phyloP scores from a whole-genome alignment of 371 early-diverging fungal genomes.

The Mortierella sp. region DNA sequence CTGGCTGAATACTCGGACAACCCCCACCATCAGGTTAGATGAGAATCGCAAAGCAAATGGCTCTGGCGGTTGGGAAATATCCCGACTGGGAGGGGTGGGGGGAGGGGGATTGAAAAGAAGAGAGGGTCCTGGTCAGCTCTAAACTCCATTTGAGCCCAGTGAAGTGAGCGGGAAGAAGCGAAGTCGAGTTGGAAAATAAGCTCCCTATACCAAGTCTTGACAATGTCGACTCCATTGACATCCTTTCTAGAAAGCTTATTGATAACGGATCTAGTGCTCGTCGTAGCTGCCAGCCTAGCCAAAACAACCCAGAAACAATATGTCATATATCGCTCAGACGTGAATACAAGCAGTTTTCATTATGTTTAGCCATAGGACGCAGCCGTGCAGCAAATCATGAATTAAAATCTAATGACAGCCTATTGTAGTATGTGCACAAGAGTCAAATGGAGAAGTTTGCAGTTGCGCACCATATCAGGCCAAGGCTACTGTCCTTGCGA shows the following conservation, averaged over 20 bases:
- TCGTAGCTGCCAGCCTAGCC: constrained; percentile 56
- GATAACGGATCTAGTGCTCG: constrained; percentile 52
- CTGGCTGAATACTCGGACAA: constrained; percentile 59
- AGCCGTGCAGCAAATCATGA: not conserved
- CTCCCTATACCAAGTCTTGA: constrained; percentile 58
- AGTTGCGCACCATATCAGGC: constrained; percentile 35
- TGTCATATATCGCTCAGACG: not conserved
- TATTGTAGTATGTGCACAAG: too few species aligned
- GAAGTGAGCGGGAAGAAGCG: too few species aligned
- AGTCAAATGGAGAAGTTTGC: not conserved
- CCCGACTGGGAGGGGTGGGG: constrained; percentile 32
- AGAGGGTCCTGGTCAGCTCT: too few species aligned
- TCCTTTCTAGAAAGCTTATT: constrained; percentile 56
- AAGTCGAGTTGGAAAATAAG: too few species aligned
- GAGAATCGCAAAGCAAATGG: constrained; percentile 66
- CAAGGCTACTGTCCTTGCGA: constrained; percentile 44
- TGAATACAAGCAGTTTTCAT: not conserved
- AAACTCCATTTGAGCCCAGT: not conserved
- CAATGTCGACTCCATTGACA: constrained; percentile 51
- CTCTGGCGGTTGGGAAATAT: constrained; percentile 58
- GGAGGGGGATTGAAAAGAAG: not conserved
- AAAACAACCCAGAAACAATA: not conserved
- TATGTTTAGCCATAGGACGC: not conserved
- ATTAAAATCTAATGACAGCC: not conserved
- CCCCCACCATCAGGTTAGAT: constrained; percentile 65